Base-by-base conservation (phyloP, 2,329 filamentous ascomycete genomes). In the Teratosphaeria zuluensis region DNA sequence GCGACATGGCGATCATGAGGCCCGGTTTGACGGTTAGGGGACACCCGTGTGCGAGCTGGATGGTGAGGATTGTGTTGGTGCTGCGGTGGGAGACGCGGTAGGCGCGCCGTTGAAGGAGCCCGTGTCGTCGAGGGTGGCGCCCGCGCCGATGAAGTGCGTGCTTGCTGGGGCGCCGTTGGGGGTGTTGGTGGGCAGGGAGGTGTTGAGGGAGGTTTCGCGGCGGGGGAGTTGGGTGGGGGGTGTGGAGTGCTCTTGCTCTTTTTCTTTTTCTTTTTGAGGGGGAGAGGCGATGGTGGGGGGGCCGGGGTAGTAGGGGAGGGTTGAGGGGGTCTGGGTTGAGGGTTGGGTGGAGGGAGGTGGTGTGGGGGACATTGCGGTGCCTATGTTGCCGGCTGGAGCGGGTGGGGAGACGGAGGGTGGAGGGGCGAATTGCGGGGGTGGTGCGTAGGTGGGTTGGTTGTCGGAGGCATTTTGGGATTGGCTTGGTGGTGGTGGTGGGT, bases 91-190 rank as follows among this genome's bases (percentile, higher is more conserved):
- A 94, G 70, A 97, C 91, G 51, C 94, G 83, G 72, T 92, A 99
- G 69, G 89, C 92, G 12, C 94, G 16, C 94, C 94, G 71, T 97
- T 97, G 78, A 97, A 99, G 0, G 88, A 94, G n/a, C 94, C 94
- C 1, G 95, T 84, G 66, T 96, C 92, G 72, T 97, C 94, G 11
- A 67, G 32, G 32, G 84, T 78, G 0, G 86, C 77, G 33, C 75
- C 74, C 0, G 82, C 84, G 32, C 88, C 89, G 5, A 79, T 72
- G 63, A 92, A 91, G 59, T 87, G 81, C 4, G 35, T 28, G 2
- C 75, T 76, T 3, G 53, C 12, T 2, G 48, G 48, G 2, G 8
- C 9, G 28, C n/a, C 11, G 32, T 35, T 54, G 52, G 21, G 14
- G 5, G 52, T 30, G n/a, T 33, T 12, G 21, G 51, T 24, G 28